Conservation (phyloP, 2,329 filamentous ascomycete species). For the Fusarium lyarnte region DNA sequence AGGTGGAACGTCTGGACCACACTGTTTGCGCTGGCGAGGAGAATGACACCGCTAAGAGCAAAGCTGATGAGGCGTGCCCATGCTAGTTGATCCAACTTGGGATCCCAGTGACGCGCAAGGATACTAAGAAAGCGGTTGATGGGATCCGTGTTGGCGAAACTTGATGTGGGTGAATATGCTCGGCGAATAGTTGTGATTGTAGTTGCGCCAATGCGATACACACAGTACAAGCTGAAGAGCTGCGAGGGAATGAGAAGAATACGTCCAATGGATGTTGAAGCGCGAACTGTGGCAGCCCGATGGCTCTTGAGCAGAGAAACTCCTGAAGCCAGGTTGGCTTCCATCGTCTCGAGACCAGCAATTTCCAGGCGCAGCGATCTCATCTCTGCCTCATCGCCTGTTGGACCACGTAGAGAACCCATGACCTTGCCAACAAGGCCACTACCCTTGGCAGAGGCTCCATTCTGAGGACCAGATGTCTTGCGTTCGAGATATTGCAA, state of each 20-base stretch:
- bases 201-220: slow-evolving; percentile 83
- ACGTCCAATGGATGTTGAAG: slow-evolving; percentile 73
- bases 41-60: slow-evolving; percentile 82
- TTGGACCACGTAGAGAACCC: slow-evolving; percentile 73
- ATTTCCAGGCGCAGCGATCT: slow-evolving; percentile 77
- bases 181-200: slow-evolving; percentile 74
- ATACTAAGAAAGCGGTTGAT: slow-evolving; percentile 85
- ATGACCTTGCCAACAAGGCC: slow-evolving; percentile 80
- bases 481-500: slow-evolving; percentile 77
- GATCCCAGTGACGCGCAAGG: slow-evolving; percentile 84
- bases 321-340: slow-evolving; percentile 72
- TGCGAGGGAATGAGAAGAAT: slow-evolving; percentile 71
- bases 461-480: slow-evolving; percentile 47
- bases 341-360: slow-evolving; percentile 82
- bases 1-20: slow-evolving; percentile 87
- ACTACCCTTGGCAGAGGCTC: slow-evolving; percentile 36
- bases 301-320: slow-evolving; percentile 71
- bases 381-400: slow-evolving; percentile 68
- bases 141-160: slow-evolving; percentile 77
- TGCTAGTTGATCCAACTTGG: slow-evolving; percentile 80
- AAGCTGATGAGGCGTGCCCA: slow-evolving; percentile 91
- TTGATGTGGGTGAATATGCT: slow-evolving; percentile 50
- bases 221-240: slow-evolving; percentile 81
- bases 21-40: slow-evolving; percentile 81
- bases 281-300: slow-evolving; percentile 70